These are phyloP conservation scores for Chenopodium berlandieri DNA, from an alignment of 148 eudicot genomes.

Conservation along the genomic window DNA sequence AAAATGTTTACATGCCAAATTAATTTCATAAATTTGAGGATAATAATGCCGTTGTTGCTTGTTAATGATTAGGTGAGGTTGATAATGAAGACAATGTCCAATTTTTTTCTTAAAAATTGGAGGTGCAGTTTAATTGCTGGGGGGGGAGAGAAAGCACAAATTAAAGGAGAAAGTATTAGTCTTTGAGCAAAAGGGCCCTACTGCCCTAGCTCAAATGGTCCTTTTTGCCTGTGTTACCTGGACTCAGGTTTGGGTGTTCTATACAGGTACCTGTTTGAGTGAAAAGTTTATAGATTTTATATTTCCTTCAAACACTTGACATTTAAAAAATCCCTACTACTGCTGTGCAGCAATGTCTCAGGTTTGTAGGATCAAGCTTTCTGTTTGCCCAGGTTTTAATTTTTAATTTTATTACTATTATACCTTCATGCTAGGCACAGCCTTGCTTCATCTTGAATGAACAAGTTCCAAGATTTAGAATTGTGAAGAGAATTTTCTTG, in stretches of 20 bases:
- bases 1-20: too few species aligned
- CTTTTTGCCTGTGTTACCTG: background rate
- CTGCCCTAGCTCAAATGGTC: too few species aligned
- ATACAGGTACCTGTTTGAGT: background rate
- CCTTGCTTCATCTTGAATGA: background rate
- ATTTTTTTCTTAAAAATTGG: background rate
- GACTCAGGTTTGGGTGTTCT: background rate
- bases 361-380: background rate
- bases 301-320: background rate
- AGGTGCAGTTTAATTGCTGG: background rate
- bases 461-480: background rate
- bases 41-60: too few species aligned
- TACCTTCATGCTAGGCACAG: background rate
- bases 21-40: too few species aligned
- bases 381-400: background rate
- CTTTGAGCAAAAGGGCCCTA: background rate
- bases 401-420: too few species aligned
- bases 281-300: background rate
- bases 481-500: background rate
- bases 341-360: background rate
- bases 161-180: background rate
- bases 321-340: background rate
- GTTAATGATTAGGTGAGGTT: background rate
- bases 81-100: background rate
- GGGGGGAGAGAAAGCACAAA: background rate